phyloP scores from a whole-genome alignment of 805 yeast genomes.

The Candida awuae region DNA sequence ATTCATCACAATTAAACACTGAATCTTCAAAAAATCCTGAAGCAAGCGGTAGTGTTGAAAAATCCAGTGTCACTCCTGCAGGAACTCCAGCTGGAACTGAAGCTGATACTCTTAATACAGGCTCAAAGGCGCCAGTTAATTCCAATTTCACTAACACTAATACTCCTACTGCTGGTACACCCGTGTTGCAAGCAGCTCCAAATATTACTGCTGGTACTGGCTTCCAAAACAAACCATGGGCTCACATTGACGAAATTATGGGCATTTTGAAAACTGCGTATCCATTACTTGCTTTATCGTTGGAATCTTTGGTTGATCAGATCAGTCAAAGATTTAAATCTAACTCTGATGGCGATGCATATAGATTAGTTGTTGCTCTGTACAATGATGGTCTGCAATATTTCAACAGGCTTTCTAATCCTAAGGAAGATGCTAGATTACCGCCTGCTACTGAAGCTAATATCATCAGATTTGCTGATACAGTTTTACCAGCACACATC shows the following conservation, averaged over 20 bases:
- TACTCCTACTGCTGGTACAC: too few species aligned
- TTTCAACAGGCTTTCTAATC: constrained; percentile 76
- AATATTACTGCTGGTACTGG: neutral
- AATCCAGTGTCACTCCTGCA: constrained; percentile 3
- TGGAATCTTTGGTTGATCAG: constrained; percentile 94
- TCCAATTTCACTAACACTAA: too few species aligned
- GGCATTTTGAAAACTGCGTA: constrained; percentile 94
- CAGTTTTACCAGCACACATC: constrained; percentile 81
- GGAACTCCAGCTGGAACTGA: constrained; percentile 6
- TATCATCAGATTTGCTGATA: constrained; percentile 82
- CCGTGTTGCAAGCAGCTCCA: constrained; percentile 1
- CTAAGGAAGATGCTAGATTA: constrained; percentile 78
- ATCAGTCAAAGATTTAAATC: constrained; percentile 89
- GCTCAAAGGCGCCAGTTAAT: too few species aligned
- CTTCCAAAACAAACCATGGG: constrained; percentile 98
- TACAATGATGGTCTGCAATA: constrained; percentile 91
- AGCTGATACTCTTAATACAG: too few species aligned
- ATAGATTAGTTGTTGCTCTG: constrained; percentile 84
- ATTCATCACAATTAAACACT: constrained; percentile 1
- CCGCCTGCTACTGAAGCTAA: constrained; percentile 90
- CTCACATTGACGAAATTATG: constrained; percentile 84
- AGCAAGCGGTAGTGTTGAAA: constrained; percentile 2
- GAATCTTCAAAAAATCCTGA: constrained; percentile 7
- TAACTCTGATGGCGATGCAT: constrained; percentile 92
- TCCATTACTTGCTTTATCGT: constrained; percentile 83